Base-by-base conservation (phyloP, 169 alveolate species). In the Plasmodium relictum region DNA sequence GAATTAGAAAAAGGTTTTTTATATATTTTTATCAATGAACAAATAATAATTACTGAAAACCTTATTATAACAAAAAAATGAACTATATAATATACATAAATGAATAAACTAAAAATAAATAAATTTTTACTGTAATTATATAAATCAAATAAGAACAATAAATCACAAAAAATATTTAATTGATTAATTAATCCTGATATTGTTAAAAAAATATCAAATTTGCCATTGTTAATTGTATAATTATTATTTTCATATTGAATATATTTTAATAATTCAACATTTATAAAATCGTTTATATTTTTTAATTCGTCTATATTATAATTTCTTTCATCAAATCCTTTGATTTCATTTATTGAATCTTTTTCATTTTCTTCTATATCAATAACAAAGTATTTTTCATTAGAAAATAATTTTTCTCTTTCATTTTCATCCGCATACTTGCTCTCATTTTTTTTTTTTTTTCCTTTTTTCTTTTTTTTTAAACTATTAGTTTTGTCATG, bases 171-270 rank as follows among this genome's bases (percentile, higher is more conserved):
- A 0, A 56, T 83, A 66, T 83, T 83, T 83, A 83, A 20, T 59
- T 83, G 91, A n/a, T 83, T 83, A 20, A 83, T 66, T 12, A 83
- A 31, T 0, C 91, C 91, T 9, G 91, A 31, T 9, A 56, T 18
- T 5, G 68, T 68, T 31, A 83, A 48, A 42, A 83, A 83, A 2
- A 68, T 24, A 83, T 83, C 91, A 59, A 20, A 83, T 68, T 72
- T 56, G 31, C 42, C 10, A 59, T 61, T 52, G 31, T 39, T 62
- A 8, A 83, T 68, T 6, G 91, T 68, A 59, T 83, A 83, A 31
- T 83, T 83, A 16, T 83, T 83, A 50, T 83, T 83, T 22, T 83
- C 91, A 59, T 68, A 83, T 48, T 83, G 91, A 8, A 83, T 83
- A 72, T 83, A 83, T 16, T 62, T 83, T 59, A 83, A 52, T 31